Base-by-base conservation (phyloP, 495 filamentous ascomycete genomes). In the Penicillium ochrochloron region DNA sequence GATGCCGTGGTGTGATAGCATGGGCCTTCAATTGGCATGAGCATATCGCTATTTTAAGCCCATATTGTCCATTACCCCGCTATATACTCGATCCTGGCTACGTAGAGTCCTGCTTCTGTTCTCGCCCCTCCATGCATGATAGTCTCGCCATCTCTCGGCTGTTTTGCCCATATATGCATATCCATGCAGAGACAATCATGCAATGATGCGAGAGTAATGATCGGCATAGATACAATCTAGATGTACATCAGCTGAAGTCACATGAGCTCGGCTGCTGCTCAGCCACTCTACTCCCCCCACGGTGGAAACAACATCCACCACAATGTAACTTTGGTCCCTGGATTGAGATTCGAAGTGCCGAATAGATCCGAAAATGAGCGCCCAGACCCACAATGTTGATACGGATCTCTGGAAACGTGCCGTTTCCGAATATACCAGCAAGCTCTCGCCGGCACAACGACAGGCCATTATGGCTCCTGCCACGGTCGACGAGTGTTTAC, bases 81-180 rank as follows among this genome's bases (percentile, higher is more conserved):
- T 46, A 46, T 21, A 19, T 11, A 46, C 19, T 46, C 15, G 2
- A 48, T 48, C 10, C 8, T 25, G 1, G 3, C 44, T 48, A 2
- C 21, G 19, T 19, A 25, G 25, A 21, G 9, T 48, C 44, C 21
- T 23, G 37, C 3, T 41, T 2, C 37, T 37, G 3, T 10, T 14
- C 35, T 48, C n/a, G 11, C n/a, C 41, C 17, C 41, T 44, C 44
- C 44, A 48, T 48, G 19, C 10, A 14, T 48, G 44, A 48, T 23
- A 10, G 44, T 48, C 21, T 48, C 44, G 21, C 19, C 10, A 23
- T 48, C 21, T 21, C 19, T 48, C 44, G 44, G 44, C 19, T 48
- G 19, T 25, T 48, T 48, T 48, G 44, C 9, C 44, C 44, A 48
- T 25, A 25, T 48, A 48, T 48, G 44, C 44, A 25, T 48, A 23